Conservation (phyloP, 2,329 filamentous ascomycete genomes). For the Pseudogymnoascus sp. region DNA sequence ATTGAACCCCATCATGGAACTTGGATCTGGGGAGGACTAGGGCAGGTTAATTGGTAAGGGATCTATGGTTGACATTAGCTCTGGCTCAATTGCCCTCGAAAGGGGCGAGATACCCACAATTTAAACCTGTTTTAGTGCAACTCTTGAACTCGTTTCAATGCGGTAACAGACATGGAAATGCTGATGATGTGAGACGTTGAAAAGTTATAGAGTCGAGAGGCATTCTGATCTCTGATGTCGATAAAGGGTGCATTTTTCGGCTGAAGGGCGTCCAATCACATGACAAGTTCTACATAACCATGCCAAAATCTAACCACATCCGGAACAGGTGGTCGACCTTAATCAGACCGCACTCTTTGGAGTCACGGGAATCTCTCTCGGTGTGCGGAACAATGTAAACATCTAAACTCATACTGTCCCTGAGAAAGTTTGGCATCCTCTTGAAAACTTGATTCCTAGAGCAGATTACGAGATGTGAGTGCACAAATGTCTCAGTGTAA, state of each 20-base stretch:
- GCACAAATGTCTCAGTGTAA: not conserved
- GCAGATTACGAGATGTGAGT: slow-evolving; percentile 1
- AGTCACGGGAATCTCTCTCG: not conserved
- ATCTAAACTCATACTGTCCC: not conserved
- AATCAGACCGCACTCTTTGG: not conserved
- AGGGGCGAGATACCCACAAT: slow-evolving; percentile 4
- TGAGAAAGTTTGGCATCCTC: not conserved
- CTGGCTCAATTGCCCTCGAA: slow-evolving; percentile 1
- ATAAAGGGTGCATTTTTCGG: not conserved
- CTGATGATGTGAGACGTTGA: not conserved
- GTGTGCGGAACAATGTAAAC: not conserved
- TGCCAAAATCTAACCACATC: not conserved
- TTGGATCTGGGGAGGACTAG: slow-evolving; percentile 6
- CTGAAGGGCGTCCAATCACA: not conserved
- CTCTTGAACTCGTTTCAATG: not conserved
- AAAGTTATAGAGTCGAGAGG: not conserved
- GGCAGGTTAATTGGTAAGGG: not conserved
- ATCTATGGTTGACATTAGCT: slow-evolving; percentile 2
- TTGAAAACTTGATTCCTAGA: not conserved
- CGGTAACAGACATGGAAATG: not conserved
- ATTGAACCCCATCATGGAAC: slow-evolving; percentile 1
- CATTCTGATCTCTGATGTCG: not conserved
- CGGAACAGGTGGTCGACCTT: not conserved
- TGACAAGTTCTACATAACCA: not conserved
- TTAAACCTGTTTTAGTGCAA: not conserved